phyloP scores from a whole-genome alignment of 305 asterid species.

The Fraxinus paxiana region DNA sequence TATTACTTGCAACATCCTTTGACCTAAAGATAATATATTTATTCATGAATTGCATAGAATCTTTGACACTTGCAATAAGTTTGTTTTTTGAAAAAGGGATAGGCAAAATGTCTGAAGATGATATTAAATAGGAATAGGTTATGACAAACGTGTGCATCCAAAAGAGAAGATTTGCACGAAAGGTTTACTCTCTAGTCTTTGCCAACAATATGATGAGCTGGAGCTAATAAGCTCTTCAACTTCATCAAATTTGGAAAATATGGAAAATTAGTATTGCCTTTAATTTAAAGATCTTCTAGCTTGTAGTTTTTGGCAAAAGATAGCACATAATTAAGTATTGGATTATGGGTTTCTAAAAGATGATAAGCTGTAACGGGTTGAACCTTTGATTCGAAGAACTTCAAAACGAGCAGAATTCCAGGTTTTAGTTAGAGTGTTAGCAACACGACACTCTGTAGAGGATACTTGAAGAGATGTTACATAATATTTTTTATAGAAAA shows the following conservation, averaged over 20 bases:
- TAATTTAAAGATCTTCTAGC: neutral
- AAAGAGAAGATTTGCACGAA: slow-evolving; percentile 2
- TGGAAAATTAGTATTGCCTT: neutral
- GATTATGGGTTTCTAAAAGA: neutral
- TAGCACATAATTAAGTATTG: neutral
- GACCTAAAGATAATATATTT: neutral
- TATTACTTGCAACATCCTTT: slow-evolving; percentile 20
- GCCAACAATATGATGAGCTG: neutral
- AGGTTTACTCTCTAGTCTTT: neutral
- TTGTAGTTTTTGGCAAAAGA: neutral
- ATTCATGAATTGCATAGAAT: neutral
- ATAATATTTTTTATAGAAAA: too few relatives aligned
- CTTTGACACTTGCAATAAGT: slow-evolving; percentile 1
- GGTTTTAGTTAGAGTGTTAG: neutral
- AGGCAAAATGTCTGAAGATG: neutral
- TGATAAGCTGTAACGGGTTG: neutral
- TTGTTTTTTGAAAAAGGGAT: neutral
- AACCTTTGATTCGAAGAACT: neutral
- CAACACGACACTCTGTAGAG: neutral
- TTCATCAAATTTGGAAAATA: neutral
- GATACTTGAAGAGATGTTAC: neutral
- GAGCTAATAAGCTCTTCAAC: neutral
- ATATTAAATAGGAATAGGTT: neutral
- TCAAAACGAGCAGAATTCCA: too few relatives aligned
- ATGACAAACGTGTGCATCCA: neutral